Conservation (phyloP, 768 basidiomycete genomes). For the Russula sp. region DNA sequence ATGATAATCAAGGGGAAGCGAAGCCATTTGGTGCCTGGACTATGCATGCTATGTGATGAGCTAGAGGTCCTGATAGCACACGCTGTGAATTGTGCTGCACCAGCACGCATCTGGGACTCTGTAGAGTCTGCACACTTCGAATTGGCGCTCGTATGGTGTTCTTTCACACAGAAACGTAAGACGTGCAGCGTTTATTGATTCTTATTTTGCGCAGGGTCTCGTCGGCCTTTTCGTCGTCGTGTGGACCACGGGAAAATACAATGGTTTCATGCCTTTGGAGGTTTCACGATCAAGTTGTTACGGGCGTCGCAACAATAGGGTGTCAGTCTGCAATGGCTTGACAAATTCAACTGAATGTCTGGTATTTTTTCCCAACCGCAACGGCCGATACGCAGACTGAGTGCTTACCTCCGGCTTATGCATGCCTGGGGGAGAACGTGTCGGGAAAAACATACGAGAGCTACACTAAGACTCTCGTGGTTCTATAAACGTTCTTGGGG, state of each 20-base stretch:
- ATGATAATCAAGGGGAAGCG: background rate
- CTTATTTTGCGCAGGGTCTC: background rate
- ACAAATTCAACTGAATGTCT: background rate
- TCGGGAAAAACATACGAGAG: background rate
- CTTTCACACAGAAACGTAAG: background rate
- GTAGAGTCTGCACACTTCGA: background rate
- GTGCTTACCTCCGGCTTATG: background rate
- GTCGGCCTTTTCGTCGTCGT: background rate
- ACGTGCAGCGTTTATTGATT: background rate
- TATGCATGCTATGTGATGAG: conserved; percentile 2
- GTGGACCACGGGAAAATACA: background rate
- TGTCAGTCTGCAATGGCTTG: background rate
- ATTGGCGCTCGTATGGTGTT: background rate
- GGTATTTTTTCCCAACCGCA: background rate
- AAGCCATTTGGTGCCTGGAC: background rate
- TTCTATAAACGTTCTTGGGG: background rate
- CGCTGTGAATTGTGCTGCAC: background rate
- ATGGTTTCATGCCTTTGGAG: background rate
- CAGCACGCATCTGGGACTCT: background rate
- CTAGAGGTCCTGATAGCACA: background rate
- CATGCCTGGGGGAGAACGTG: background rate
- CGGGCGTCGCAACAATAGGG: background rate
- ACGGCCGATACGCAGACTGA: background rate
- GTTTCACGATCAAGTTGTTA: background rate
- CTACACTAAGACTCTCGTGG: background rate